phyloP scores from a whole-genome alignment of 2,329 filamentous ascomycete species.

The Myriosclerotinia scirpicola region DNA sequence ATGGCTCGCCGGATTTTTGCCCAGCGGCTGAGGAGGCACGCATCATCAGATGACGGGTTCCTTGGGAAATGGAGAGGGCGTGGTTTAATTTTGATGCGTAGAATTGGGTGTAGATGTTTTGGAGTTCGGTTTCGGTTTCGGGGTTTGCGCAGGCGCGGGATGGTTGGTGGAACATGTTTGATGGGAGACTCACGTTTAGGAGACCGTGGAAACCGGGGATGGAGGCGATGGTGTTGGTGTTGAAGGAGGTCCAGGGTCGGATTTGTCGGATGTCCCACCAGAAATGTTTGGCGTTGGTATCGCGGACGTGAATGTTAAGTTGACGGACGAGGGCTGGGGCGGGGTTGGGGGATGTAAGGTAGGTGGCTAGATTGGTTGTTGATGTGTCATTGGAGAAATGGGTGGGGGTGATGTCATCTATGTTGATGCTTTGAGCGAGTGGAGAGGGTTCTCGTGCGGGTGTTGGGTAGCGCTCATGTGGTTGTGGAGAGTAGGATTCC shows the following conservation, averaged over 20 bases:
- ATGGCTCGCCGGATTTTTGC: conserved; percentile 38
- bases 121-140: conserved; percentile 74
- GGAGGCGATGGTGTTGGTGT: conserved; percentile 65
- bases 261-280: conserved; percentile 96
- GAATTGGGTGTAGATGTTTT: conserved; percentile 72
- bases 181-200: conserved; percentile 67
- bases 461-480: conserved; percentile 41
- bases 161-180: conserved; percentile 57
- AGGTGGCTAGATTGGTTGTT: conserved; percentile 71
- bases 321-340: conserved; percentile 79
- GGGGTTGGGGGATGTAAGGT: conserved; percentile 78
- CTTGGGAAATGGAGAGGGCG: conserved; percentile 74
- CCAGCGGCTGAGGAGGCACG: conserved; percentile 30
- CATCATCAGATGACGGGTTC: conserved; percentile 55
- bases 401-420: conserved; percentile 40
- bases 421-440: conserved; percentile 39
- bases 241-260: conserved; percentile 80
- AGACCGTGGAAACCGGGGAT: conserved; percentile 72
- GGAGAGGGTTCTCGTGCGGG: conserved; percentile 49
- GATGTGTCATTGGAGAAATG: conserved; percentile 39
- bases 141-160: conserved; percentile 58
- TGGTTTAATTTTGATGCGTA: conserved; percentile 87
- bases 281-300: conserved; percentile 74
- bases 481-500: conserved; percentile 50
- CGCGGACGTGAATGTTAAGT: conserved; percentile 67